Conservation (phyloP, 768 basidiomycete genomes). For the Mycena maculata region DNA sequence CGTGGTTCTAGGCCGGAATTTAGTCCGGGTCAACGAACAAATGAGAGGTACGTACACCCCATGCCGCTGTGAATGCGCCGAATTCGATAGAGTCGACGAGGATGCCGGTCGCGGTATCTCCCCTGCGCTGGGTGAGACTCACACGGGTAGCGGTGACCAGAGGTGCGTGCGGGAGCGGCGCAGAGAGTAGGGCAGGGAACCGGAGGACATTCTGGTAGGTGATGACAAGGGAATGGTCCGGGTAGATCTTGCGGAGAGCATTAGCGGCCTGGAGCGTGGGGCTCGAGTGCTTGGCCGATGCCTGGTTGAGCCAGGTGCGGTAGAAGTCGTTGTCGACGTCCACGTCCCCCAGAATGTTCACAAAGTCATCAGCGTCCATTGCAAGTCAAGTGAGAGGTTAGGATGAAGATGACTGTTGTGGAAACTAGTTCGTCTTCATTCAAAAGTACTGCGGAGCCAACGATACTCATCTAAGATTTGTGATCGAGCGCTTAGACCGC, state of each 20-base stretch:
- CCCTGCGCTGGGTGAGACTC: slow-evolving; percentile 56
- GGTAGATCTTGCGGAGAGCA: slow-evolving; percentile 67
- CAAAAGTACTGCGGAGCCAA: not conserved
- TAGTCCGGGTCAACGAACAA: not conserved
- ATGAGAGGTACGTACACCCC: slow-evolving; percentile 60
- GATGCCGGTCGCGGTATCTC: slow-evolving; percentile 59
- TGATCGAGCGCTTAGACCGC: not conserved
- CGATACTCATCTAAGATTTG: too few relatives aligned
- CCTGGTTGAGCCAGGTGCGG: slow-evolving; percentile 56
- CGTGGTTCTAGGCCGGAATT: slow-evolving; percentile 54
- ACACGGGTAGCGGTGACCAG: slow-evolving; percentile 64
- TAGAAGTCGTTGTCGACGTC: slow-evolving; percentile 54
- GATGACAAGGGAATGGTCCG: slow-evolving; percentile 68
- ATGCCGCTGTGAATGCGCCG: slow-evolving; percentile 65
- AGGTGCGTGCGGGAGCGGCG: slow-evolving; percentile 60
- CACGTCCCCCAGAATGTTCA: slow-evolving; percentile 56
- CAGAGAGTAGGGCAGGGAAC: slow-evolving; percentile 61
- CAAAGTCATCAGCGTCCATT: slow-evolving; percentile 52
- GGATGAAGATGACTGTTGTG: not conserved
- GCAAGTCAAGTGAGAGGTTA: not conserved
- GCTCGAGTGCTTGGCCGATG: slow-evolving; percentile 63
- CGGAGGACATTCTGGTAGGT: slow-evolving; percentile 63
- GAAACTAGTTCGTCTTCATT: not conserved
- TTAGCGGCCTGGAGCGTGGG: slow-evolving; percentile 58
- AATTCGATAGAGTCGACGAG: slow-evolving; percentile 63